These are phyloP conservation scores for Neonectria hederae DNA, from an alignment of 2,329 filamentous ascomycete genomes.

Conservation along the genomic window DNA sequence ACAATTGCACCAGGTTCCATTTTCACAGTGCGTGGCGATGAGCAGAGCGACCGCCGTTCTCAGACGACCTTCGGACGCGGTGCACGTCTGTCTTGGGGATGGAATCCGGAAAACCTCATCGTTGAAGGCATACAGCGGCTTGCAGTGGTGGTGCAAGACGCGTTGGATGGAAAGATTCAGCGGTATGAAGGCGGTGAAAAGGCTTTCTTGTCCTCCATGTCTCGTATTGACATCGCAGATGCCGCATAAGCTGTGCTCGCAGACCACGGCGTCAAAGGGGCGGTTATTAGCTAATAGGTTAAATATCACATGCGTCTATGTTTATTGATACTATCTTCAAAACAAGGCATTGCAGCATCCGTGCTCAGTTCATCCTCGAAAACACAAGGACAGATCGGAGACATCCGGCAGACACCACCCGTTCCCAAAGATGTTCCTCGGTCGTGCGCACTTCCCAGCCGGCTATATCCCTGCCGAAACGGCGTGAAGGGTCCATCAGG, in stretches of 20 bases:
- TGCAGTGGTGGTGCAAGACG: background rate
- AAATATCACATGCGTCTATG: background rate
- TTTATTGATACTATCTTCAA: background rate
- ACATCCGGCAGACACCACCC: background rate
- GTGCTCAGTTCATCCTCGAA: background rate
- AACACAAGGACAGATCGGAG: background rate
- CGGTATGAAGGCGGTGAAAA: background rate
- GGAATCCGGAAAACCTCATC: conserved; percentile 5
- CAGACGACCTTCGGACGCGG: background rate
- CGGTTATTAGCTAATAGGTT: background rate
- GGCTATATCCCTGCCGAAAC: background rate
- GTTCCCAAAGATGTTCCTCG: background rate
- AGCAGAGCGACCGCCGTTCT: background rate
- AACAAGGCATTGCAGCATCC: background rate
- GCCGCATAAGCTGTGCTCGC: background rate
- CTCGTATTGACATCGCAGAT: background rate
- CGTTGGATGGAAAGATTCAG: background rate
- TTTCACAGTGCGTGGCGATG: conserved; percentile 7
- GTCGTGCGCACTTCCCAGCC: background rate
- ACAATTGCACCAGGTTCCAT: conserved; percentile 8
- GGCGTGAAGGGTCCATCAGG: background rate
- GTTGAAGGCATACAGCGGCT: conserved; percentile 8
- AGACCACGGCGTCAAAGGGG: background rate
- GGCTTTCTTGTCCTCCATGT: background rate
- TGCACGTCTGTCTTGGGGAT: conserved; percentile 10